A percentile compares a stretch with the other conserved stretches of the same genome.
Evolutionary conservation across 1,284 basidiomycete species (phyloP).

Genomic region (Albatrellus sp.): DNA sequence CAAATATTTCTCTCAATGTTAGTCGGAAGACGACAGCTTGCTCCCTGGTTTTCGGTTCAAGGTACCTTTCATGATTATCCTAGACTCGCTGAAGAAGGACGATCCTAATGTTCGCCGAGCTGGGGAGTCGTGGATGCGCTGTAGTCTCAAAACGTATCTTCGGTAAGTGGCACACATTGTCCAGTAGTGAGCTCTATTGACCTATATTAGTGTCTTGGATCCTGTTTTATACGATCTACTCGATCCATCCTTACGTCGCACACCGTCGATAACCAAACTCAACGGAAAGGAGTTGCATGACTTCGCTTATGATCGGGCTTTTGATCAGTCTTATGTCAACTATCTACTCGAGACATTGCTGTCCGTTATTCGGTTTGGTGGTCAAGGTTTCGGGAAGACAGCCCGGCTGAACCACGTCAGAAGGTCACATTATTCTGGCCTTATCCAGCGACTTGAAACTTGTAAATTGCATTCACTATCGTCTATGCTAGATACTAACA

Average conservation of each 20-base stretch:
- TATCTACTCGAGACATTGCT: constrained; percentile 70
- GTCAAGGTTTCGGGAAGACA: constrained; percentile 72
- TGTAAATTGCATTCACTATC: constrained; percentile 25
- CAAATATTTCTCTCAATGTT: constrained; percentile 5
- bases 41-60: constrained; percentile 75
- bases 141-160: constrained; percentile 81
- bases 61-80: constrained; percentile 76
- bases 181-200: constrained; percentile 2
- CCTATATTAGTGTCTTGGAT: constrained; percentile 59
- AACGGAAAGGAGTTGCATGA: constrained; percentile 55
- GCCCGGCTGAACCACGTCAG: constrained; percentile 47
- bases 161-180: constrained; percentile 37
- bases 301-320: constrained; percentile 59
- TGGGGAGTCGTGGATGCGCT: constrained; percentile 93
- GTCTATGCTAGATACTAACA: constrained; percentile 4
- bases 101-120: constrained; percentile 64
- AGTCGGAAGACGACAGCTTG: constrained; percentile 58
- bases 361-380: constrained; percentile 76
- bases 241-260: constrained; percentile 52
- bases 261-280: constrained; percentile 35
- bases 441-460: constrained; percentile 45
- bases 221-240: constrained; percentile 74
- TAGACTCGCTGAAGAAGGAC: constrained; percentile 72
- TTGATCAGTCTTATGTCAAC: constrained; percentile 65
- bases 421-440: constrained; percentile 44